Evolutionary conservation across 192 early-diverging fungal species (phyloP), one percentile per base, ranked within the genome.

Genomic region (Phycomyces blakesleeanus): DNA sequence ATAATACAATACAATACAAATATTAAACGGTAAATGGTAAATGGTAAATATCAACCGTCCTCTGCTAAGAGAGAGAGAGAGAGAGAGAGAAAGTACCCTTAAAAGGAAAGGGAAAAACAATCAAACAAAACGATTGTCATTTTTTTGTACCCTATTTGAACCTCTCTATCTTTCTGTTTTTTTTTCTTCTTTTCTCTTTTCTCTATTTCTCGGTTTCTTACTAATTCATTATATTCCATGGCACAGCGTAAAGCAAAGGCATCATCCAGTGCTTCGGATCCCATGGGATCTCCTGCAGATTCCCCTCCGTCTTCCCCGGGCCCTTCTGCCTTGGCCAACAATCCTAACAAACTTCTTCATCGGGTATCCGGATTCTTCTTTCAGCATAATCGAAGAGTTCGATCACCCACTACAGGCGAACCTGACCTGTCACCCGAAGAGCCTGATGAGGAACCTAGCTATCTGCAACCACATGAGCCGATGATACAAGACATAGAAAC

Each of bases 321-420:
- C 40, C 15, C 57, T 25, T 44, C 57, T 22, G 40, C 37, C n/a
- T 21, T 47, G 44, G 44, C 44, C 44, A 47, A 47, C 11, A 47
- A 47, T 11, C 44, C 44, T 12, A 47, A 39, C 10, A 41, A 39
- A 26, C 21, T 69, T 11, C 22, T 69, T 15, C 61, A 61, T 62
- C 25, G 61, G 18, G 38, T 69, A 34, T 61, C 57, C 5, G 60
- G 41, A 5, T 68, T 68, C 24, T 67, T 67, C 15, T 54, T 47
- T 11, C 44, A 47, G 44, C 44, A 38, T 40, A 37, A 51, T 22
- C 42, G 50, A 39, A 54, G 54, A 9, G 12, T 34, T 4, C 27
- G 27, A 0, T n/a, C 49, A 15, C 14, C 16, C 14, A 10, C 20
- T 16, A 8, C 14, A 39, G 51, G 41, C 20, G 57, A 67, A 58